A percentile compares a stretch with the other conserved stretches of the same genome.
phyloP scores from a whole-genome alignment of 257 asterid species.

The Capsicum chinense region DNA sequence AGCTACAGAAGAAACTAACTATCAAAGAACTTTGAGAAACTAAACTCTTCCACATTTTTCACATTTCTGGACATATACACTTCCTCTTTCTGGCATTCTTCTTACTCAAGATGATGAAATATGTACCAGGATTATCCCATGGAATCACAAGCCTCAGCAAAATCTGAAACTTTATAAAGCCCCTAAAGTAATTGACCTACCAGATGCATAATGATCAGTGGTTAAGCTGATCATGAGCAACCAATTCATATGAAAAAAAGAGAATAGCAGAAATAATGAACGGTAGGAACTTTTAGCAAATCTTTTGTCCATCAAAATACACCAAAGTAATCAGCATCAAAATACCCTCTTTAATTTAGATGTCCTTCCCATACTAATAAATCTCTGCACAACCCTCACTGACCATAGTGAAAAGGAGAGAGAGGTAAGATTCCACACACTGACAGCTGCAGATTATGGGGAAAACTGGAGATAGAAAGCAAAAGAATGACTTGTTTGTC shows the following conservation, averaged over 20 bases:
- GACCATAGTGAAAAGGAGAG: background rate
- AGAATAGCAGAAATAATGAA: background rate
- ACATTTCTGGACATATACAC: background rate
- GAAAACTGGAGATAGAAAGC: slow-evolving; percentile 8
- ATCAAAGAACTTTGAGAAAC: background rate
- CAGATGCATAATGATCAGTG: background rate
- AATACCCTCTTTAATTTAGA: background rate
- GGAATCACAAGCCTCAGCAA: slow-evolving; percentile 17
- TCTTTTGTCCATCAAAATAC: background rate
- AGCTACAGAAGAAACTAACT: slow-evolving; percentile 2
- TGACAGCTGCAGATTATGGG: background rate
- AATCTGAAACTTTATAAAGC: slow-evolving; percentile 7
- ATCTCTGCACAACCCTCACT: slow-evolving; percentile 6
- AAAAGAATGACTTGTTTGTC: background rate
- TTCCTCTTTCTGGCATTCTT: slow-evolving; percentile 1
- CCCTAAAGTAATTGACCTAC: background rate
- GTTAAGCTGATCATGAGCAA: background rate
- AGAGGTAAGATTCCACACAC: background rate
- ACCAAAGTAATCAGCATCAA: slow-evolving; percentile 1
- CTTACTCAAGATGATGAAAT: background rate
- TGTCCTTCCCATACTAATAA: background rate
- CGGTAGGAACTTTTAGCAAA: background rate
- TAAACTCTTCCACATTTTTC: slow-evolving; percentile 11
- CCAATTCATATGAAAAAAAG: background rate
- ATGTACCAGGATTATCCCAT: slow-evolving; percentile 21